These are phyloP conservation scores for Zanthoxylum bungeanum DNA, from an alignment of 345 rosid genomes.

Conservation along the genomic window DNA sequence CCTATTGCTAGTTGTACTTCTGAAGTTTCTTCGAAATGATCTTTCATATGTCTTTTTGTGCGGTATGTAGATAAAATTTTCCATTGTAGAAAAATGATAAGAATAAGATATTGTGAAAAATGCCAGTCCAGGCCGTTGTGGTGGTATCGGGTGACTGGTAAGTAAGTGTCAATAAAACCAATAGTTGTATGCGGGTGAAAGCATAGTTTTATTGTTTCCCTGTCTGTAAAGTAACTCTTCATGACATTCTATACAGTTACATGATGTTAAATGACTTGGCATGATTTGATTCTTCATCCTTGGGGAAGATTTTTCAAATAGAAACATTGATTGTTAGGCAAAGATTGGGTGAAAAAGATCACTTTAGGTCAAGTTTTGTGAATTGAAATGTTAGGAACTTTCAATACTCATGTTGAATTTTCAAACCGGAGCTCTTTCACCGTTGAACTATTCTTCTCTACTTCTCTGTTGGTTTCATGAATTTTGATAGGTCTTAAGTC, in stretches of 20 bases:
- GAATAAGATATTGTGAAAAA: constrained; percentile 37
- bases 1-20: constrained; percentile 49
- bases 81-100: too few species aligned
- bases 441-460: not conserved
- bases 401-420: too few species aligned
- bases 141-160: constrained; percentile 77
- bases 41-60: not conserved
- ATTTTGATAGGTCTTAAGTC: constrained; percentile 1
- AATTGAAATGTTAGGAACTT: too few species aligned
- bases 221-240: too few species aligned
- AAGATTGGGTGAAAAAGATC: too few species aligned
- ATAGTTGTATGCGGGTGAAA: too few species aligned
- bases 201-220: too few species aligned
- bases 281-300: too few species aligned
- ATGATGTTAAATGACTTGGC: constrained; percentile 14
- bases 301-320: too few species aligned
- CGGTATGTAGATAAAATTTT: constrained; percentile 29
- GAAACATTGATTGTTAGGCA: too few species aligned
- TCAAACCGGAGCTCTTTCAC: too few species aligned
- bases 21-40: constrained; percentile 51
- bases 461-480: not conserved
- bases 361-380: too few species aligned
- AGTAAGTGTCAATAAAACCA: constrained; percentile 36
- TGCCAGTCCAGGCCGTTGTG: constrained; percentile 80
- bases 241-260: constrained; percentile 16